Conservation (phyloP, 2,329 filamentous ascomycete species). For the Trichophaea hybrida region DNA sequence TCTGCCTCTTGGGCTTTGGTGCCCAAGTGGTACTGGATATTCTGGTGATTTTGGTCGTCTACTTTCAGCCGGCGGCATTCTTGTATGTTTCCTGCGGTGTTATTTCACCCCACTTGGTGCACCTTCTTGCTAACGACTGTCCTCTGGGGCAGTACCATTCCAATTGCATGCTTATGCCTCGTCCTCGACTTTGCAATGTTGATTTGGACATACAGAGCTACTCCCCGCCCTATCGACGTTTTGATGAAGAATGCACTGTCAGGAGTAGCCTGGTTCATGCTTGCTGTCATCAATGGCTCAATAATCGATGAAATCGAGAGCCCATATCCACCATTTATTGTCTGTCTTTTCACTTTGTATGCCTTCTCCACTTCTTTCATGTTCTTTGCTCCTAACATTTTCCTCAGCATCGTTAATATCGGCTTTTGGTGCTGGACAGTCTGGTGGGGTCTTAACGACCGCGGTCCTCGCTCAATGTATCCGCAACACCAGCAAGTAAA, state of each 20-base stretch:
- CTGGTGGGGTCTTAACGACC: slow-evolving; percentile 1
- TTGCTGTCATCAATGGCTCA: background rate
- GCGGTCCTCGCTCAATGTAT: background rate
- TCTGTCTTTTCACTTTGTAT: background rate
- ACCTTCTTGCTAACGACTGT: background rate
- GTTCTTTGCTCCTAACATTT: background rate
- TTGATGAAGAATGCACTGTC: background rate
- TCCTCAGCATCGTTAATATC: background rate
- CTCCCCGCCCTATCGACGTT: background rate
- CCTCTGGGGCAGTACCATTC: background rate
- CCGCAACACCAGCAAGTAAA: background rate
- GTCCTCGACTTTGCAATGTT: background rate
- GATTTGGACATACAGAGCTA: background rate
- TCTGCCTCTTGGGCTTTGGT: background rate
- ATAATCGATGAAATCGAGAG: background rate
- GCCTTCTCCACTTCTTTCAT: background rate
- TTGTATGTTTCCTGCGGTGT: background rate
- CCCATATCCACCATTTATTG: background rate
- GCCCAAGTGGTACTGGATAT: background rate
- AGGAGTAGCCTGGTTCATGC: background rate
- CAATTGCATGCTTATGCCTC: background rate
- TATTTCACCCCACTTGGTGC: background rate
- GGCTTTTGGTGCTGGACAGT: background rate
- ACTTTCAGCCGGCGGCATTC: background rate
- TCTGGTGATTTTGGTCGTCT: background rate